phyloP scores from a whole-genome alignment of 805 yeast species.

The Pichia gijzeniarum region DNA sequence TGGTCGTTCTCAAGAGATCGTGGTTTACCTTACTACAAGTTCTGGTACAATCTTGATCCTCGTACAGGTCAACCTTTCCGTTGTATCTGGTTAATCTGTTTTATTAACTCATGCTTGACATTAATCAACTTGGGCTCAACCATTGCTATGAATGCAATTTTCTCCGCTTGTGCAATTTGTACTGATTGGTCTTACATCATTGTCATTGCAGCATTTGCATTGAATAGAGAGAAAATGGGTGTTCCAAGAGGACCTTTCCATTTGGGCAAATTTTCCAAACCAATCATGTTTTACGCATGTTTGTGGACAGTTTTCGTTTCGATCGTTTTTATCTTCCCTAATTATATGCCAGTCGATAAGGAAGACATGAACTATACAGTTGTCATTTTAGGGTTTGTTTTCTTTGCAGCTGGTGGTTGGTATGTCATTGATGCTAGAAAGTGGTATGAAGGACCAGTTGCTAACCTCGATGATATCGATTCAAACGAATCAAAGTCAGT shows the following conservation, averaged over 20 bases:
- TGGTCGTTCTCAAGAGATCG: constrained; percentile 54
- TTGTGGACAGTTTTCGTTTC: constrained; percentile 43
- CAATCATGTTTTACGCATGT: constrained; percentile 36
- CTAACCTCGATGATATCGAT: constrained; percentile 35
- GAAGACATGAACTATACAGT: constrained; percentile 50
- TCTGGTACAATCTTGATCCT: constrained; percentile 35
- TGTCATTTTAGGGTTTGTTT: constrained; percentile 40
- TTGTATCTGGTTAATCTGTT: constrained; percentile 37
- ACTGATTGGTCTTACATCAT: constrained; percentile 45
- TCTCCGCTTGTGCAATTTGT: constrained; percentile 47
- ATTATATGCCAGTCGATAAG: constrained; percentile 36
- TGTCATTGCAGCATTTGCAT: constrained; percentile 37
- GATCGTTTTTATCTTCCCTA: constrained; percentile 47
- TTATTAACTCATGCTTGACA: constrained; percentile 38
- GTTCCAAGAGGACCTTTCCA: constrained; percentile 44
- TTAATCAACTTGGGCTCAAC: constrained; percentile 38
- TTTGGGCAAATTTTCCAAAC: constrained; percentile 37
- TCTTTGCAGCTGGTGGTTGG: constrained; percentile 36
- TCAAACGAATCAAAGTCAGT: neutral
- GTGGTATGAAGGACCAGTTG: constrained; percentile 51
- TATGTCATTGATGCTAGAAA: constrained; percentile 43
- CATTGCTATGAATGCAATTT: constrained; percentile 47
- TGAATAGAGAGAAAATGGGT: constrained; percentile 40
- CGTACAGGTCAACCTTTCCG: constrained; percentile 39
- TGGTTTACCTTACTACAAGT: constrained; percentile 42